Base-by-base conservation (phyloP, 148 eudicot genomes). In the Heliamphora exappendiculata region DNA sequence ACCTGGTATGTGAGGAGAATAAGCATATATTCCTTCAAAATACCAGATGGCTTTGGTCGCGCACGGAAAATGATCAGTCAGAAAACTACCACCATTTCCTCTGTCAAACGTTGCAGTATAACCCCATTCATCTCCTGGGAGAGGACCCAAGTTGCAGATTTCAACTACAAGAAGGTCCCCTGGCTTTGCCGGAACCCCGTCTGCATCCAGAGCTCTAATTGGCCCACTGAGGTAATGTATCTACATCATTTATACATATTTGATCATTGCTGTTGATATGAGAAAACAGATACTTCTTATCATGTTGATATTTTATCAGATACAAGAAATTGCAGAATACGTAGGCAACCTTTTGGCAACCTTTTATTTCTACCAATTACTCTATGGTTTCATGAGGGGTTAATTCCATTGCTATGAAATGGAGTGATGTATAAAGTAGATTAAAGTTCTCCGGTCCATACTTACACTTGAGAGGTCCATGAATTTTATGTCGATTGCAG, bases 1-100 rank as follows among this genome's bases (percentile, higher is more conserved):
- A 93, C 98, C 98, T 84, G 98, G 98, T 73, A 94, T 92, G 53
- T 94, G 96, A 50, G 97, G 96, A 54, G 98, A 94, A 85, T 85
- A 80, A 24, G 98, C 91, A 78, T 89, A 90, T 78, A 94, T 94
- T 50, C 98, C 98, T 90, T 94, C 98, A 70, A 94, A 94, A 79
- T 92, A 92, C 98, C 98, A 94, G 33, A 92, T 92, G 53, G 97
- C 97, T 82, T 94, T 94, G 60, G 93, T 87, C 74, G 98, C 97
- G 75, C 85, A 79, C 45, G 98, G 97, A 78, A 94, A 94, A 85
- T 92, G 97, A 67, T 94, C 97, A 7, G 98, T 92, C 63, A 94
- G 79, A 85, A 94, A 94, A 22, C 98, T 96, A 8, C 94, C 96
- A 4, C 97, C 97, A 74, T 92, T 91, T 84, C 91, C 98, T 81